These are phyloP conservation scores for Aurantiochytrium sp. DNA, from an alignment of 108 stramenopile genomes.

Conservation along the genomic window DNA sequence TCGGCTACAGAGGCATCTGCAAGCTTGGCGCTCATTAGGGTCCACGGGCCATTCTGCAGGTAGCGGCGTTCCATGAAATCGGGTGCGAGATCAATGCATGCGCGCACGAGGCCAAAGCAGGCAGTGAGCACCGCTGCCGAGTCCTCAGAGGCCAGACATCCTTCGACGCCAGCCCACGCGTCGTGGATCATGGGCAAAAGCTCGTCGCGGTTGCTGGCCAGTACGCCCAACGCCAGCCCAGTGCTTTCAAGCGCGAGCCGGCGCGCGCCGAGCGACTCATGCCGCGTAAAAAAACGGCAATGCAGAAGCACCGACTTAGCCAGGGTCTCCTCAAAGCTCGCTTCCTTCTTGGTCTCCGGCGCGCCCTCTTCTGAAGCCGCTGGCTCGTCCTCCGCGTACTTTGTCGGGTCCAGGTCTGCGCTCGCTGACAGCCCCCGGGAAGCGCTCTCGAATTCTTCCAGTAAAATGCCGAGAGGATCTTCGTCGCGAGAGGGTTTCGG, in stretches of 20 bases:
- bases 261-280: background rate
- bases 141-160: background rate
- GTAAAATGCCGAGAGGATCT: background rate
- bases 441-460: background rate
- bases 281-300: background rate
- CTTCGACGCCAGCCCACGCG: background rate
- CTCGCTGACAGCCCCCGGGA: background rate
- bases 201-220: background rate
- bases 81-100: background rate
- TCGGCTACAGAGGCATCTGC: too few relatives aligned
- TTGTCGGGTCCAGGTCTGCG: too few relatives aligned
- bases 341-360: background rate
- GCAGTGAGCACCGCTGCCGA: background rate
- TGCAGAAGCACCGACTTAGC: background rate
- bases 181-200: background rate
- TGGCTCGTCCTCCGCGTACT: too few relatives aligned
- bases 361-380: background rate
- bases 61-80: background rate
- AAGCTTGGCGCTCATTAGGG: background rate
- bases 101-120: background rate
- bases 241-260: background rate
- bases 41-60: background rate
- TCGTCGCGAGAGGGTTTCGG: background rate
- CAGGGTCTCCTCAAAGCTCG: background rate
- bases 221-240: background rate